Base-by-base conservation (phyloP, 2,329 filamentous ascomycete genomes). In the Meredithiella fracta region DNA sequence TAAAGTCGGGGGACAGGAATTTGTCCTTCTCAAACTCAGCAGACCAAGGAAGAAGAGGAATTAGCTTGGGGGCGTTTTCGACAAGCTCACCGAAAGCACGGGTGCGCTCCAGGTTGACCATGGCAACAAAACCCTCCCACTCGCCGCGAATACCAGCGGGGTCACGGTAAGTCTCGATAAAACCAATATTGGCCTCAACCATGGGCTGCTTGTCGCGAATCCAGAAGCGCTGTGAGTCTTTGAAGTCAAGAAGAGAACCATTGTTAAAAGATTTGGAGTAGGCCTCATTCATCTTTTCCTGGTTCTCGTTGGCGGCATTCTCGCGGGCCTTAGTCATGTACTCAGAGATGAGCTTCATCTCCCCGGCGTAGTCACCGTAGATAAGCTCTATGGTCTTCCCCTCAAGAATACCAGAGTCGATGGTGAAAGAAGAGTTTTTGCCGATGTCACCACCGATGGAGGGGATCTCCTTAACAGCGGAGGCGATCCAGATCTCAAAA, bases 1-100 rank as follows among this genome's bases (percentile, higher is more conserved):
- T 97, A 65, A 98, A 98, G 67, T 98, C 92, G 0, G 92, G 92
- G 54, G 87, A 91, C 37, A 94, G 70, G 69, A 98, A 98, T 64
- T 85, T 89, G 72, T 96, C 90, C 69, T 97, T 97, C 67, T 98
- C 92, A 62, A 97, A 98, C 0, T 87, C 85, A 50, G 79, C 77
- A 37, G 75, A 73, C 92, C 92, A 98, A 0, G 92, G 92, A 14
- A 98, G 73, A 60, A 94, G 80, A 5, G 89, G 87, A 53, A 98
- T 96, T 65, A 95, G 82, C 49, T 74, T 73, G 9, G 89, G 85
- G 0, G 92, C 90, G 25, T 82, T 82, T 20, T 82, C 76, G 3
- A 97, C 92, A 1, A 97, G 78, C 62, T 85, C 83, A 6, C 84
- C 85, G 65, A 97, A 97, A 1, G 90, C 87, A 58, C 78, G 79